Evolutionary conservation across 208 protist genomes (phyloP).

Genomic region (Trichomonas vaginalis): DNA sequence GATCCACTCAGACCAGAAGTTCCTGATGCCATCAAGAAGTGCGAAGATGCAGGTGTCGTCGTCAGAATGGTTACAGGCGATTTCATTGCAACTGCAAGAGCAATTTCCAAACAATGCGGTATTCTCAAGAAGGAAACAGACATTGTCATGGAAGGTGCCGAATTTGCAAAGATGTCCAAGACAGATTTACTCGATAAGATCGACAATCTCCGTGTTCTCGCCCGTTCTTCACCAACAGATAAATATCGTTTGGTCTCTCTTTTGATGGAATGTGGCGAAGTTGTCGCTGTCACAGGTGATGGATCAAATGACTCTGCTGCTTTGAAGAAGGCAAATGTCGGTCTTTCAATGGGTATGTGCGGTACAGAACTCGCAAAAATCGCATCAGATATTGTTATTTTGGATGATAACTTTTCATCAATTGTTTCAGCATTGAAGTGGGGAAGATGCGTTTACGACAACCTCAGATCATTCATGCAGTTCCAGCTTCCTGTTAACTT

Average conservation of each 20-base stretch:
- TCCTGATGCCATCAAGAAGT: constrained; percentile 39
- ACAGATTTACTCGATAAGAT: not conserved
- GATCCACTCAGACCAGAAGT: constrained; percentile 38
- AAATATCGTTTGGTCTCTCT: constrained; percentile 17
- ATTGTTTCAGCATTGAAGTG: constrained; percentile 62
- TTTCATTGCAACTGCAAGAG: constrained; percentile 49
- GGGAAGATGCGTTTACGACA: constrained; percentile 87
- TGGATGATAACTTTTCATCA: constrained; percentile 29
- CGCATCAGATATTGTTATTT: constrained; percentile 33
- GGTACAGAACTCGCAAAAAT: constrained; percentile 25
- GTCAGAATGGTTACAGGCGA: constrained; percentile 73
- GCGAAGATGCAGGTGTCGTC: constrained; percentile 53
- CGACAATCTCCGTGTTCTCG: not conserved
- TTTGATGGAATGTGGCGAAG: not conserved
- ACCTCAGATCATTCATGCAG: constrained; percentile 86
- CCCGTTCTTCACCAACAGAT: constrained; percentile 16
- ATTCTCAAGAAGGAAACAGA: constrained; percentile 25
- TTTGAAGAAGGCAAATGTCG: constrained; percentile 60
- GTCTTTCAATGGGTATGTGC: constrained; percentile 20
- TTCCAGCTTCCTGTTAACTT: constrained; percentile 93
- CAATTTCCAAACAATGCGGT: constrained; percentile 46
- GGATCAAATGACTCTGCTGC: constrained; percentile 76
- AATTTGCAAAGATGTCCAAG: not conserved
- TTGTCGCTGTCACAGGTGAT: constrained; percentile 49
- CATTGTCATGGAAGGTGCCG: not conserved